Conservation (phyloP, 139 green algal species). For the Asterochloris sp. region DNA sequence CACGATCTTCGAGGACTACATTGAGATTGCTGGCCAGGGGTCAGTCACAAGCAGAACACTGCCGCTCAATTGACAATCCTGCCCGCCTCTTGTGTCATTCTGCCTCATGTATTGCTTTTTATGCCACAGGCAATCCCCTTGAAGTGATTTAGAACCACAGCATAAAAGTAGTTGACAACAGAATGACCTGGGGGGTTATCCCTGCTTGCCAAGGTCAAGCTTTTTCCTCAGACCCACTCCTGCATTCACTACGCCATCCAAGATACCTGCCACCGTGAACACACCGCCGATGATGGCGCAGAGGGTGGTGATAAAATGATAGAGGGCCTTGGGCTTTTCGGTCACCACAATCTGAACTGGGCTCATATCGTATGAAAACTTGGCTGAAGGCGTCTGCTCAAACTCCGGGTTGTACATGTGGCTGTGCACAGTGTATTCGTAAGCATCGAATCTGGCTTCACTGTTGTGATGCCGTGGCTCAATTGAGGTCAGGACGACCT, state of each 20-base stretch:
- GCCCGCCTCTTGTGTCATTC: too few relatives aligned
- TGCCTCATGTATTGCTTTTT: too few relatives aligned
- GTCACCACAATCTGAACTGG: conserved; percentile 77
- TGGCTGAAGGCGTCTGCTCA: conserved; percentile 61
- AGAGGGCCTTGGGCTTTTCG: conserved; percentile 53
- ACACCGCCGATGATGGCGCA: conserved; percentile 84
- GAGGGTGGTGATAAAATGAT: conserved; percentile 83
- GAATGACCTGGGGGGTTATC: neutral
- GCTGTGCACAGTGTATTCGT: conserved; percentile 89
- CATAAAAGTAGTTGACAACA: too few relatives aligned
- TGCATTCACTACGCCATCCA: conserved; percentile 76
- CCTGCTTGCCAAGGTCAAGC: conserved; percentile 70
- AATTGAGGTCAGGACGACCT: conserved; percentile 83
- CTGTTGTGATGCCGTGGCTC: conserved; percentile 40
- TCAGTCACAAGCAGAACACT: conserved; percentile 1
- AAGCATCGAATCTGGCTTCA: conserved; percentile 65
- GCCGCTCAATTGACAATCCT: neutral
- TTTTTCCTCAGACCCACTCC: conserved; percentile 67
- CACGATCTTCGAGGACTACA: neutral
- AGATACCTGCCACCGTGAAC: conserved; percentile 86
- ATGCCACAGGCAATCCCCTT: too few relatives aligned
- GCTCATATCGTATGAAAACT: conserved; percentile 75
- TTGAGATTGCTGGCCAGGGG: neutral
- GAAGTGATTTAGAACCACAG: too few relatives aligned
- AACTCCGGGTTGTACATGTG: conserved; percentile 65